Evolutionary conservation across 2,329 filamentous ascomycete genomes (phyloP).

Genomic region (Immersiporthe knoxdaviesiana): DNA sequence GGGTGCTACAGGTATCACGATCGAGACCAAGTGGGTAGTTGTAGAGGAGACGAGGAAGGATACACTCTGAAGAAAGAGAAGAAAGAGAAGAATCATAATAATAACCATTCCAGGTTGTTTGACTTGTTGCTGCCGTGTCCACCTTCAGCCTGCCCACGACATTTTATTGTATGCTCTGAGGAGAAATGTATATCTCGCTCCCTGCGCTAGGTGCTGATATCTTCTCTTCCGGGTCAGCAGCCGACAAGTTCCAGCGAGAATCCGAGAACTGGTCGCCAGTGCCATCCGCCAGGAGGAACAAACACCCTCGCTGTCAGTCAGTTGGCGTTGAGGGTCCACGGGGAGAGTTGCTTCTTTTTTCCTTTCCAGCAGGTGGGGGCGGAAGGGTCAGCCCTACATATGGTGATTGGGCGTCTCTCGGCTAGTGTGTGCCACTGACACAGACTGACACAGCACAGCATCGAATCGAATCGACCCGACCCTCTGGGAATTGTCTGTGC

Average conservation of each 20-base stretch:
- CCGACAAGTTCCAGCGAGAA: too few relatives aligned
- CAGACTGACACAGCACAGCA: too few relatives aligned
- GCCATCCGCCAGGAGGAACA: too few relatives aligned
- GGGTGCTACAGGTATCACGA: conserved; percentile 21
- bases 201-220: too few relatives aligned
- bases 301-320: too few relatives aligned
- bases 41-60: conserved; percentile 16
- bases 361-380: background rate
- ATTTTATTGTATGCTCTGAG: background rate
- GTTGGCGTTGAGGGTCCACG: background rate
- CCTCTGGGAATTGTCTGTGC: conserved; percentile 5
- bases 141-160: background rate
- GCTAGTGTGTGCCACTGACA: too few relatives aligned
- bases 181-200: background rate
- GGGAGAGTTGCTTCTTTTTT: background rate
- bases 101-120: too few relatives aligned
- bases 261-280: too few relatives aligned
- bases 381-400: background rate
- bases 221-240: too few relatives aligned
- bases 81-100: background rate
- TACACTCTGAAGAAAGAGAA: background rate
- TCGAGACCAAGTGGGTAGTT: conserved; percentile 27
- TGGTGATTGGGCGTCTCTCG: conserved; percentile 7
- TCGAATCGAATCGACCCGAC: conserved; percentile 11
- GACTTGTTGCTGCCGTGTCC: background rate